Percentiles rank a stretch among this genome's conserved stretches.
Evolutionary conservation across 352 stramenopile species (phyloP).

Genomic region (Thraustotheca clavata): DNA sequence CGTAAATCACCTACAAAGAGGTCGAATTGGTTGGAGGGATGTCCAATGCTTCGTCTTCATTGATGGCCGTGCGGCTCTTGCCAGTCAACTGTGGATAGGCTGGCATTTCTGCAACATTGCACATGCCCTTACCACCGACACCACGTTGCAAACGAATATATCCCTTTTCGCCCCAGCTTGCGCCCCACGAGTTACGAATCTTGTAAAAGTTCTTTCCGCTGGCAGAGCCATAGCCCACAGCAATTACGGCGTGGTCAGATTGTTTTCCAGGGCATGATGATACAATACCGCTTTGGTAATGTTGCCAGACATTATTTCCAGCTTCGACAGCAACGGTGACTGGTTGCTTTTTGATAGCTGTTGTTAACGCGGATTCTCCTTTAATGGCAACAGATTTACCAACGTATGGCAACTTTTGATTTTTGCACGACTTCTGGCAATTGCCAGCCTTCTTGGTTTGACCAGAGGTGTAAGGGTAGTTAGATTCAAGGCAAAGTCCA

Average conservation of each 20-base stretch:
- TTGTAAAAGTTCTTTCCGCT: slow-evolving; percentile 86
- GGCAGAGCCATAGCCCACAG: slow-evolving; percentile 92
- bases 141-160: slow-evolving; percentile 79
- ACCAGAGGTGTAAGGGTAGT: slow-evolving; percentile 91
- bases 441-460: slow-evolving; percentile 55
- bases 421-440: slow-evolving; percentile 75
- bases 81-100: not conserved
- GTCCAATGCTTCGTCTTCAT: too few relatives aligned
- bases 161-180: slow-evolving; percentile 85
- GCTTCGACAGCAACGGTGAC: slow-evolving; percentile 93
- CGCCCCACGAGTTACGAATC: slow-evolving; percentile 97
- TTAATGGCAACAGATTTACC: slow-evolving; percentile 85
- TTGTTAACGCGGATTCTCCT: slow-evolving; percentile 61
- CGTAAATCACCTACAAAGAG: too few relatives aligned
- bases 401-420: slow-evolving; percentile 83
- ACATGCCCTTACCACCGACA: slow-evolving; percentile 15
- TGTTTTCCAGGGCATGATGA: slow-evolving; percentile 60
- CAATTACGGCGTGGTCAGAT: slow-evolving; percentile 96
- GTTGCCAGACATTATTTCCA: slow-evolving; percentile 92
- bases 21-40: too few relatives aligned
- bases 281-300: slow-evolving; percentile 93
- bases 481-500: slow-evolving; percentile 88
- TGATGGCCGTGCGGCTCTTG: too few relatives aligned
- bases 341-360: slow-evolving; percentile 86
- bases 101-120: not conserved